Evolutionary conservation across 2,329 filamentous ascomycete genomes (phyloP), one percentile per base, ranked within the genome.

Genomic region (Sporothrix pseudoabietina): DNA sequence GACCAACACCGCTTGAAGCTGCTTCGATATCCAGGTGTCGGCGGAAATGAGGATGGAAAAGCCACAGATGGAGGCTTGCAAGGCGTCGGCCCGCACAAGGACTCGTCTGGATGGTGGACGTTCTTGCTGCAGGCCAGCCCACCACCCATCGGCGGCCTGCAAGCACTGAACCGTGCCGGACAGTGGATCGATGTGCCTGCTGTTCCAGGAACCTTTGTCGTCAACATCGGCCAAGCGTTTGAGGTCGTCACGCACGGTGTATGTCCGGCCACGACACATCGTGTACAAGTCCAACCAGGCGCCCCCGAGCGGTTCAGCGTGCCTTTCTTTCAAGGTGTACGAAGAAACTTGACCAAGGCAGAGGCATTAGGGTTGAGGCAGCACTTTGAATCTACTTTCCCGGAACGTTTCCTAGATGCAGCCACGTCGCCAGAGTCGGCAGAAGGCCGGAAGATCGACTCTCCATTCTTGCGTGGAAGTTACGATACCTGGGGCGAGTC

Each of bases 41-140:
- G 68, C 68, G 0, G 3, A 16, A 30, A 9, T 5, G 9, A 22
- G 1, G 19, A 22, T 7, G 22, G 4, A 35, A 74, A 76, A 10
- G 59, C 72, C 1, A 70, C 54, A 16, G 9, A 30, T 14, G 66
- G 77, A 39, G 30, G 55, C 26, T 12, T 32, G 26, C 87, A 90
- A 79, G 88, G 88, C 0, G 87, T 90, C 0, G 88, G 88, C 0
- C 85, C 88, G 0, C 88, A 90, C 80, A 90, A 90, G 77, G 87
- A 89, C 78, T 89, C 86, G 0, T 89, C 87, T 0, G 88, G 88
- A 3, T 90, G 87, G 87, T 88, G 88, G 82, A 90, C 89, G 0
- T 90, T 91, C 75, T 83, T 91, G 3, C 84, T 89, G 1, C 89
- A 91, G 78, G 86, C 88, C 7, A 87, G 86, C 0, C 83, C 85